These are phyloP conservation scores for Staphylotrichum longicolle DNA, from an alignment of 495 filamentous ascomycete genomes.

Conservation along the genomic window DNA sequence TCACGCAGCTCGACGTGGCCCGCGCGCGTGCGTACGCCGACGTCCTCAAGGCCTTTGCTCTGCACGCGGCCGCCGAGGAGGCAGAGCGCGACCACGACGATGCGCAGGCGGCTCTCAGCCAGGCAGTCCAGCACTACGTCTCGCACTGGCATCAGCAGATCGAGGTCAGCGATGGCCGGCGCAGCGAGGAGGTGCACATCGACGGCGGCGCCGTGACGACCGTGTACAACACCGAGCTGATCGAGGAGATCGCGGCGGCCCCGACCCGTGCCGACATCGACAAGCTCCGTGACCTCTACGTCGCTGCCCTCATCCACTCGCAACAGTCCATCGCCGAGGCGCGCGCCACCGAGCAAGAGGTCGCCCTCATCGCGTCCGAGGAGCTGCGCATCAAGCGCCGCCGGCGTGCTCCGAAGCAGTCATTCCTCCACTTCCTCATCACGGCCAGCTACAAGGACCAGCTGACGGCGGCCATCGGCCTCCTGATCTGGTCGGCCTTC, in stretches of 20 bases:
- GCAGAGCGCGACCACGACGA: constrained; percentile 23
- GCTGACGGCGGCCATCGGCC: constrained; percentile 29
- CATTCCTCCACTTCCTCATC: constrained; percentile 27
- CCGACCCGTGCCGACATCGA: constrained; percentile 34
- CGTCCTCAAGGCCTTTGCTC: constrained; percentile 30
- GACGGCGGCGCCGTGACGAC: constrained; percentile 32
- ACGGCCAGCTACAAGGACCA: constrained; percentile 34
- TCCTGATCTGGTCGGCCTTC: constrained; percentile 31
- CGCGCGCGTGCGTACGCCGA: constrained; percentile 30
- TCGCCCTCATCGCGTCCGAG: constrained; percentile 29
- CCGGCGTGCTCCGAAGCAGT: constrained; percentile 20
- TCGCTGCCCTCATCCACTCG: constrained; percentile 32
- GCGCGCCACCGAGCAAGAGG: constrained; percentile 31
- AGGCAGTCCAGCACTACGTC: constrained; percentile 31
- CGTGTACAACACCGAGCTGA: constrained; percentile 32
- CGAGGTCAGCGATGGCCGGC: constrained; percentile 22
- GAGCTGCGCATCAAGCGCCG: constrained; percentile 29
- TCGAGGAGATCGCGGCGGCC: constrained; percentile 32
- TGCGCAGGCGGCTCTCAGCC: constrained; percentile 22
- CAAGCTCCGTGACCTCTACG: constrained; percentile 33
- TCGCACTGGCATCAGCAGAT: constrained; percentile 36
- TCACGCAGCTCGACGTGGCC: constrained; percentile 24
- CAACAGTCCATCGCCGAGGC: constrained; percentile 26
- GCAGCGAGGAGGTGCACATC: constrained; percentile 15
- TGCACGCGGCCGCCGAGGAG: constrained; percentile 30